Evolutionary conservation across 306 rosid genomes (phyloP), one percentile per base, ranked within the genome.

Genomic region (Casuarina equisetifolia): DNA sequence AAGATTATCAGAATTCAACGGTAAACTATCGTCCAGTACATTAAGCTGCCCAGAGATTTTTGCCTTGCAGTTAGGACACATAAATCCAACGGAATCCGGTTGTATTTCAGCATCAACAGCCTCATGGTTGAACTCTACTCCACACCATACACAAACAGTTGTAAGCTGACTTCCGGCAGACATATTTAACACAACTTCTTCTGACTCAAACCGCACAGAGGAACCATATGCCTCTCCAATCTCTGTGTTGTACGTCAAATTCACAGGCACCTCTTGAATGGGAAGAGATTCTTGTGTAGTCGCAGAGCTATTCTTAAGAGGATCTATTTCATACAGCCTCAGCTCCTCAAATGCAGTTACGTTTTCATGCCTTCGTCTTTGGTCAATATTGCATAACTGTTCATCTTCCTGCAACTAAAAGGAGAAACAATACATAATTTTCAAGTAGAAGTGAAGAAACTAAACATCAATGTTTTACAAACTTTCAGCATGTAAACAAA

Each of bases 1-100:
- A 9, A 78, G 70, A 74, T 69, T 74, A 57, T 73, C 83, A 67
- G 82, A 68, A 77, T 82, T 63, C 51, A 82, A 42, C 15, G 90
- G 80, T 50, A 85, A 88, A 74, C 86, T 85, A 76, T 85, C 45
- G 46, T 81, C 86, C 68, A 84, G 74, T 74, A 82, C 89, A 82
- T 82, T 77, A 68, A 86, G 70, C 72, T 89, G 89, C 82, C 91
- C 91, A 72, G 97, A 88, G 59, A 85, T 88, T 79, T 81, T 92
- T 55, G 85, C 88, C 81, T 92, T 92, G 86, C 93, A 92, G 59
- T 83, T 78, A 44, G 88, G 87, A 86, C 97, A 92, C 89, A 92
- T 90, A 81, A 90, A 90, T 72, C 93, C 97, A 3, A 90, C 93
- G 9, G 97, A 90, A 85, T 88, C 96, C 6, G 91, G 76, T 70